Evolutionary conservation across 345 rosid species (phyloP).

Genomic region (Populus ilicifolia): DNA sequence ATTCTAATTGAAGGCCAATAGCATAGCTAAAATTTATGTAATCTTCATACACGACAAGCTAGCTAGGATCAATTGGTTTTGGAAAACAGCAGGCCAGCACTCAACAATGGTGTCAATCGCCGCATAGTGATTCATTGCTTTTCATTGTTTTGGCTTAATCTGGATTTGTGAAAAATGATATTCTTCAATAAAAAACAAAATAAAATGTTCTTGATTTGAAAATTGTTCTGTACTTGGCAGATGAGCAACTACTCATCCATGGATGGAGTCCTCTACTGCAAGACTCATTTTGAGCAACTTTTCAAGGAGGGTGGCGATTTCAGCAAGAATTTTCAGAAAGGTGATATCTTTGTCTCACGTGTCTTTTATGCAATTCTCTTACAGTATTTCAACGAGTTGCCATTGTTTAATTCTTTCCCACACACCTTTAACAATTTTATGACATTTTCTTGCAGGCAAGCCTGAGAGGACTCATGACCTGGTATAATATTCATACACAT

Average conservation of each 20-base stretch:
- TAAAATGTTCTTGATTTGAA: background rate
- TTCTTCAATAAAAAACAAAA: background rate
- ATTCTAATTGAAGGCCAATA: background rate
- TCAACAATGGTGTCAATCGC: background rate
- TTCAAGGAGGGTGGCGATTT: conserved; percentile 99
- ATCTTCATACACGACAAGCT: background rate
- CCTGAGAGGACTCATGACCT: conserved; percentile 36
- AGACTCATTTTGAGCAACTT: conserved; percentile 93
- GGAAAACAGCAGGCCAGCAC: background rate
- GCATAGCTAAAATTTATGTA: background rate
- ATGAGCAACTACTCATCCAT: conserved; percentile 98
- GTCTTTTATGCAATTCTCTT: background rate
- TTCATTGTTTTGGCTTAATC: background rate
- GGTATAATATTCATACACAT: conserved; percentile 35
- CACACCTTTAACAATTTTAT: background rate
- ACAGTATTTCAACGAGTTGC: background rate
- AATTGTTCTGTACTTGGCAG: conserved; percentile 25
- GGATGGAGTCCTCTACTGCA: conserved; percentile 98
- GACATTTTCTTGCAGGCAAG: conserved; percentile 17
- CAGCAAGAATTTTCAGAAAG: conserved; percentile 85
- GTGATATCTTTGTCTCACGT: conserved; percentile 23
- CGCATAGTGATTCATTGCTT: background rate
- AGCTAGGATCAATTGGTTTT: background rate
- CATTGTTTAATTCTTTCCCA: background rate
- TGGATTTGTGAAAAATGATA: background rate